A percentile compares a stretch with the other conserved stretches of the same genome.
phyloP scores from a whole-genome alignment of 345 rosid species.

The Populus simonii region DNA sequence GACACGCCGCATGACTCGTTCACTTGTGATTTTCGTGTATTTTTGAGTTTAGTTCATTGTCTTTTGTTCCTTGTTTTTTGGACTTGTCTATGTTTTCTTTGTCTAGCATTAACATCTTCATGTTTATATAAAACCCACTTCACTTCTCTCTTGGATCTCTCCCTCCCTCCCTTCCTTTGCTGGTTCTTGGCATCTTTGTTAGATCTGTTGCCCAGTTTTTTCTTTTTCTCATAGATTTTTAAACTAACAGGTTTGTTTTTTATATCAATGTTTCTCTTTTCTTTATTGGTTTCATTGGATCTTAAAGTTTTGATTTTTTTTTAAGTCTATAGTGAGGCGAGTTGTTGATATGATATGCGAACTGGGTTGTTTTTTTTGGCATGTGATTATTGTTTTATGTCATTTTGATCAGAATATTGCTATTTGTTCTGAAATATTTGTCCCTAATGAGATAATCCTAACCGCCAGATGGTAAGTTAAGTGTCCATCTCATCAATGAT shows the following conservation, averaged over 20 bases:
- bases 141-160: not conserved
- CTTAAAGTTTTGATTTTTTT: not conserved
- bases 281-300: not conserved
- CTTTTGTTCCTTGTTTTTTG: not conserved
- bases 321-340: not conserved
- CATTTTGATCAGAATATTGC: not conserved
- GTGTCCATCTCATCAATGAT: not conserved
- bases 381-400: not conserved
- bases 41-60: not conserved
- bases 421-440: not conserved
- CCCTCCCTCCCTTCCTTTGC: not conserved
- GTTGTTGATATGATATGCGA: not conserved
- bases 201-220: not conserved
- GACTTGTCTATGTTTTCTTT: not conserved
- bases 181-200: not conserved
- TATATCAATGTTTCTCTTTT: not conserved
- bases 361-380: not conserved
- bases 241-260: not conserved
- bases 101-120: not conserved
- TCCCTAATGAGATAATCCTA: not conserved
- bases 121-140: not conserved
- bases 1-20: not conserved
- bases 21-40: not conserved
- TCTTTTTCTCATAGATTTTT: not conserved
- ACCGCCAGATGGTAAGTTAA: not conserved